Percentiles rank a stretch among this genome's conserved stretches.
These are phyloP conservation scores for Tubosaeta sp. DNA, from an alignment of 768 basidiomycete species.

Conservation along the genomic window DNA sequence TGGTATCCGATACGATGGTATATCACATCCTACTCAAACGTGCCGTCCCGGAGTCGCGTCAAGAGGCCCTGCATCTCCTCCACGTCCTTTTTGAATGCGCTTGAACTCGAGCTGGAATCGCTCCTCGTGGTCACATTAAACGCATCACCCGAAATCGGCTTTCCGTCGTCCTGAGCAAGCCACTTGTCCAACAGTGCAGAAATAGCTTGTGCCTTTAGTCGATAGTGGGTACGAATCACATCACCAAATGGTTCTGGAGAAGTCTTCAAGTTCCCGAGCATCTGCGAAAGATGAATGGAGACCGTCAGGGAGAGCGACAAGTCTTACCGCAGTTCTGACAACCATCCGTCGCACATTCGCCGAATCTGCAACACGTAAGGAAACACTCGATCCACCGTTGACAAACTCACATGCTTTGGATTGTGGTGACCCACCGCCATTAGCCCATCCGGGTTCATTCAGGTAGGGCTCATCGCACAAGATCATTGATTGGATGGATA, in stretches of 20 bases:
- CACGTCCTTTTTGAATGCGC: constrained; percentile 65
- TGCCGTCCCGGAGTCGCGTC: constrained; percentile 38
- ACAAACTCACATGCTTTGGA: constrained; percentile 67
- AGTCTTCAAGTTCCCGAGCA: constrained; percentile 78
- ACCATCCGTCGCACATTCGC: constrained; percentile 93
- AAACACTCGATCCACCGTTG: not conserved
- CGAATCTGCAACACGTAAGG: constrained; percentile 53
- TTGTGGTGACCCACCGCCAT: constrained; percentile 63
- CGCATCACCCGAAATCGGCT: constrained; percentile 51
- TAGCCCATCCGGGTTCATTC: constrained; percentile 89
- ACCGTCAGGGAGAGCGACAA: not conserved
- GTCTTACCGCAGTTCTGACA: constrained; percentile 73
- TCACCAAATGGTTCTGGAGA: constrained; percentile 85
- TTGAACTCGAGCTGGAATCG: constrained; percentile 44
- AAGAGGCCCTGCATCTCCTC: constrained; percentile 65
- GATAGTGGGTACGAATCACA: constrained; percentile 87
- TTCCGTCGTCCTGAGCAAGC: constrained; percentile 73
- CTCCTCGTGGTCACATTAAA: constrained; percentile 36
- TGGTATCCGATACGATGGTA: not conserved
- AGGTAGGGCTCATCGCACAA: constrained; percentile 89
- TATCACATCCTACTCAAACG: constrained; percentile 15
- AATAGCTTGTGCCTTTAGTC: constrained; percentile 73
- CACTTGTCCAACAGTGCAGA: constrained; percentile 73
- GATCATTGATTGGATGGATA: constrained; percentile 97
- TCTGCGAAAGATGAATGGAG: constrained; percentile 40